Conservation (phyloP, 495 filamentous ascomycete genomes). For the Stereocaulon alpinum region DNA sequence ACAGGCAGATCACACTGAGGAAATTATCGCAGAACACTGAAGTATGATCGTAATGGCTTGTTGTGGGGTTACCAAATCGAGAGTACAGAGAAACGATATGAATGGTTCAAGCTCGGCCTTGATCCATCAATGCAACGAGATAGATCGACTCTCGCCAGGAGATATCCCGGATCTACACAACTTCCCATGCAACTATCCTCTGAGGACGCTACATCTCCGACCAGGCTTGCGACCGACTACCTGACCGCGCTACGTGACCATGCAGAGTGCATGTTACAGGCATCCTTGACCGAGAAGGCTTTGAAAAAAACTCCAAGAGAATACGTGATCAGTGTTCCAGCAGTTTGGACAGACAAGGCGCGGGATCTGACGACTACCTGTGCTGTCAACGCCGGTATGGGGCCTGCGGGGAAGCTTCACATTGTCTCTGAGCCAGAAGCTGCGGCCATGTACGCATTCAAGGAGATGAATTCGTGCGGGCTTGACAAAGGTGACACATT, state of each 20-base stretch:
- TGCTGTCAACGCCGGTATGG: constrained; percentile 57
- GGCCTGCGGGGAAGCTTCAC: constrained; percentile 43
- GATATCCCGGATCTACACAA: constrained; percentile 28
- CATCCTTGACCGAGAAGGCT: constrained; percentile 44
- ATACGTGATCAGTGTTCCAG: constrained; percentile 49
- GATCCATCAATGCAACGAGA: constrained; percentile 12
- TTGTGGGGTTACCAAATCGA: constrained; percentile 41
- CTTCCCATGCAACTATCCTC: not conserved
- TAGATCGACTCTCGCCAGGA: constrained; percentile 10
- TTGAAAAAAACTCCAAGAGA: constrained; percentile 50
- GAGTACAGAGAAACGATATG: constrained; percentile 29
- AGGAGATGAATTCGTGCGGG: not conserved
- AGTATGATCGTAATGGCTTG: constrained; percentile 21
- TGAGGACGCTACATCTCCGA: constrained; percentile 30
- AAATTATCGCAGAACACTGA: not conserved
- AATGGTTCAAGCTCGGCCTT: constrained; percentile 45
- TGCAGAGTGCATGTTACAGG: constrained; percentile 11
- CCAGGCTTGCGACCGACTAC: constrained; percentile 55
- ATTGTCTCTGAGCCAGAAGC: constrained; percentile 67
- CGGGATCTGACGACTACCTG: constrained; percentile 54
- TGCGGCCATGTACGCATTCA: constrained; percentile 54
- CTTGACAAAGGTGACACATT: constrained; percentile 47
- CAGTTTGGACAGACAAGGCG: constrained; percentile 59
- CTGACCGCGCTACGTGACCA: constrained; percentile 34
- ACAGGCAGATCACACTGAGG: not conserved